phyloP scores from a whole-genome alignment of 2,329 filamentous ascomycete genomes.

The Ophiocordyceps unilateralis region DNA sequence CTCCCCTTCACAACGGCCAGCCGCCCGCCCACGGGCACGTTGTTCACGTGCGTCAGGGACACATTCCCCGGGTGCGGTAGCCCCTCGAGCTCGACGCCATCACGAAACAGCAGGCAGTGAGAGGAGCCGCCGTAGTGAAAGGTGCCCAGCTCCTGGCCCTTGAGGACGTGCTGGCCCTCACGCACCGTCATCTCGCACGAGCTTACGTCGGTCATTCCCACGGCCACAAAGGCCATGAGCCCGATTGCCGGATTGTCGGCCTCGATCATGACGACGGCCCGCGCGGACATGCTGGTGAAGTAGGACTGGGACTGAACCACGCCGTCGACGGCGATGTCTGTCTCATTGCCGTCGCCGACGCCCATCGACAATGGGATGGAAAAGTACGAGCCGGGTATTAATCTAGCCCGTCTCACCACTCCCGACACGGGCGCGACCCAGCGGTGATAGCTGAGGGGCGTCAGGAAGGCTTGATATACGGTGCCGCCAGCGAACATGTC shows the following conservation, averaged over 20 bases:
- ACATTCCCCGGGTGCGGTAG: conserved; percentile 17
- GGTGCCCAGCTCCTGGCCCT: conserved; percentile 60
- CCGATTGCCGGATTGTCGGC: conserved; percentile 51
- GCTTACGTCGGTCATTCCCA: conserved; percentile 65
- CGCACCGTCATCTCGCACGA: conserved; percentile 59
- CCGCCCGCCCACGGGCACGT: conserved; percentile 21
- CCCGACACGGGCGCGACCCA: conserved; percentile 57
- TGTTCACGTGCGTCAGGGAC: conserved; percentile 9
- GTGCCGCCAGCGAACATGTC: conserved; percentile 43
- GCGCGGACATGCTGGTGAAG: conserved; percentile 47
- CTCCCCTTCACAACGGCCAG: conserved; percentile 10
- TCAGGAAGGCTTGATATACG: conserved; percentile 55
- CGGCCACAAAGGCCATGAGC: conserved; percentile 50
- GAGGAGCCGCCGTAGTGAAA: conserved; percentile 66
- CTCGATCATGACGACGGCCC: conserved; percentile 53
- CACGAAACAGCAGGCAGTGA: conserved; percentile 50
- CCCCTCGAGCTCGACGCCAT: conserved; percentile 29
- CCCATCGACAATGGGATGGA: conserved; percentile 33
- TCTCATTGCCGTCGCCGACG: conserved; percentile 9
- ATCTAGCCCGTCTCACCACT: conserved; percentile 36
- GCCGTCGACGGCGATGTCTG: conserved; percentile 16
- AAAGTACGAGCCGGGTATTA: conserved; percentile 50
- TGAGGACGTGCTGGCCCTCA: too few species aligned
- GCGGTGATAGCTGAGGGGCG: conserved; percentile 50
- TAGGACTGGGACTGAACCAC: conserved; percentile 36